Base-by-base conservation (phyloP, 148 eudicot species). In the Chenopodium suecicum region DNA sequence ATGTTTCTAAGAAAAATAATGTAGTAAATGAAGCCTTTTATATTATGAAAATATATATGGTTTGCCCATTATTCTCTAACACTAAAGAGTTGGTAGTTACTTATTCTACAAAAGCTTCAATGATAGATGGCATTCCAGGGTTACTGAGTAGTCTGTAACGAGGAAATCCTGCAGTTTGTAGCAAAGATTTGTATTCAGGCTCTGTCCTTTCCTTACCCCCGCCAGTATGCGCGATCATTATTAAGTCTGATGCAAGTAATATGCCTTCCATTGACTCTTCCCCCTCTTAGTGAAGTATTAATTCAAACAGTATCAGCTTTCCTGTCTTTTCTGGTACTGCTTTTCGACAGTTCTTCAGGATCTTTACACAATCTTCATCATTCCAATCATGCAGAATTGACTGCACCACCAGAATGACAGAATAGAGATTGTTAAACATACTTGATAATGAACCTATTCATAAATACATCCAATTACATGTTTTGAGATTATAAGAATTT, bases 311-410 rank as follows among this genome's bases (percentile, higher is more conserved):
- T 62, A 88, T 80, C 7, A 88, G 8, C 32, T 84, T 88, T 7
- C 88, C 90, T 2, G 73, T 83, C 58, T 77, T 86, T 12, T 84
- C 77, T 7, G 77, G 77, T 69, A 86, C 44, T 0, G 88, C 85
- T 34, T 79, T 79, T 41, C 75, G 79, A 81, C 88, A 86, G 73
- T 86, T 86, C 70, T 73, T 50, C n/a, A 86, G 54, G 58, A 88
- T 84, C 70, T 79, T 88, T 52, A 84, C 56, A 25, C 88, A 83
- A 31, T 86, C 85, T 14, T 85, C 85, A 13, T 86, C 85, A 25
- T 82, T 48, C 86, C 90, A 86, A 27, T 90, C 91, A 12, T 91
- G 91, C 37, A 90, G 22, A 10, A 91, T 77, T 44, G 41, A 37
- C 41, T 37, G 41, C 41, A 82, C 83, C 92, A 88, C 74, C 77